Evolutionary conservation across 441 rosid genomes (phyloP).

Genomic region (Biscutella auriculata): DNA sequence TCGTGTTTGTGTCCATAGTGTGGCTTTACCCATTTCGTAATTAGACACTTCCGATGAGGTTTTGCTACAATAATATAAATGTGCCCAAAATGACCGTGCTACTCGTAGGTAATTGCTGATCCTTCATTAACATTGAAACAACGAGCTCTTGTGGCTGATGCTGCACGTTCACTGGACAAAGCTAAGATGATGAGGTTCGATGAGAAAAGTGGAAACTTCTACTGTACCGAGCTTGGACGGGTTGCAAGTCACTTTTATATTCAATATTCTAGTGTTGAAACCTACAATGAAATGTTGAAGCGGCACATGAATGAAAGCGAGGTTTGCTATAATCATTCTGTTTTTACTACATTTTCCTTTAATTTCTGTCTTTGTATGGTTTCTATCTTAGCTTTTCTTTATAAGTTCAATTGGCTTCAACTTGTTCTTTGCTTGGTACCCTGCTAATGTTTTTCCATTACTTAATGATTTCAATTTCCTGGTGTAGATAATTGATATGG

Average conservation of each 20-base stretch:
- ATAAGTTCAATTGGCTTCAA: too few species aligned
- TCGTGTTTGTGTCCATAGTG: background rate
- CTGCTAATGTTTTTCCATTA: background rate
- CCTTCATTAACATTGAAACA: conserved; percentile 81
- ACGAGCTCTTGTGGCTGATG: conserved; percentile 88
- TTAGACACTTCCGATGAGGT: conserved; percentile 6
- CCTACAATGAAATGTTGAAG: conserved; percentile 91
- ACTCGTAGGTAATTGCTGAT: conserved; percentile 74
- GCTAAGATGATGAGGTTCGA: conserved; percentile 99
- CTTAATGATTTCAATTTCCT: background rate
- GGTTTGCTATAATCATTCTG: conserved; percentile 36
- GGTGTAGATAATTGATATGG: conserved; percentile 86
- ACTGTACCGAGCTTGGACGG: conserved; percentile 98
- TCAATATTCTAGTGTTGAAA: conserved; percentile 97
- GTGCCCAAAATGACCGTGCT: conserved; percentile 13
- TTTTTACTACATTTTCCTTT: background rate
- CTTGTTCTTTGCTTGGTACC: background rate
- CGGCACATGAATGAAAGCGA: conserved; percentile 95
- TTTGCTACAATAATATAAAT: background rate
- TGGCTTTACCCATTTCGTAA: conserved; percentile 4
- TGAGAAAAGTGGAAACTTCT: conserved; percentile 98
- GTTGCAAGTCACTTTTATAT: conserved; percentile 99
- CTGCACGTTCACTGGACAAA: conserved; percentile 95
- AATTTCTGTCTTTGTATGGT: too few species aligned
- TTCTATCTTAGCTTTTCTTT: too few species aligned